Percentiles rank a stretch among this genome's conserved stretches.
These are phyloP conservation scores for Podospora pseudoanserina DNA, from an alignment of 495 filamentous ascomycete genomes.

Conservation along the genomic window DNA sequence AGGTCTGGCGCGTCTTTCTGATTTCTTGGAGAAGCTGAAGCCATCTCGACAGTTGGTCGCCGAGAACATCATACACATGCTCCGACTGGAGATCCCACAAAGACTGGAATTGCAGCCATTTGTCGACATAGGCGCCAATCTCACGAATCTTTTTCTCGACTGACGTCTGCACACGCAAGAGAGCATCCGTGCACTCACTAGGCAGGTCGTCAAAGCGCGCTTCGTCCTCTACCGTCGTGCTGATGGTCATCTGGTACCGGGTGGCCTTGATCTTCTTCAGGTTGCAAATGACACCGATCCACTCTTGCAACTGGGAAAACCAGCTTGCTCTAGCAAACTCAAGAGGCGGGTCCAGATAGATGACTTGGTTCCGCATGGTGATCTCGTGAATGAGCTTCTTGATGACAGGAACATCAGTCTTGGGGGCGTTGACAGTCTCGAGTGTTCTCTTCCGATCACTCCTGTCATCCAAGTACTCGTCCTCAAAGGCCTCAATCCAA, in stretches of 20 bases:
- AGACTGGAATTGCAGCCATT: conserved; percentile 98
- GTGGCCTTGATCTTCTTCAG: conserved; percentile 90
- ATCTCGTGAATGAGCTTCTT: conserved; percentile 81
- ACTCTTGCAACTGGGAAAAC: conserved; percentile 87
- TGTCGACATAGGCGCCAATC: conserved; percentile 81
- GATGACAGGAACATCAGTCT: conserved; percentile 52
- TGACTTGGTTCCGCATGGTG: conserved; percentile 92
- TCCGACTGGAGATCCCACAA: conserved; percentile 97
- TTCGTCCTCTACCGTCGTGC: conserved; percentile 60
- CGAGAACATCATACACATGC: conserved; percentile 84
- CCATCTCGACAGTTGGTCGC: conserved; percentile 90
- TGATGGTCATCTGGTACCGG: conserved; percentile 82
- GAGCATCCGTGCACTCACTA: conserved; percentile 67
- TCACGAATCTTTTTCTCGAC: conserved; percentile 74
- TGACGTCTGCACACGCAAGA: conserved; percentile 72
- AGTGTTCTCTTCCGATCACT: conserved; percentile 44
- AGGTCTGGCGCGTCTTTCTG: conserved; percentile 84
- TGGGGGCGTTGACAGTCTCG: conserved; percentile 33
- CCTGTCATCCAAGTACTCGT: conserved; percentile 52
- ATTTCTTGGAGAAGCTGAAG: conserved; percentile 93
- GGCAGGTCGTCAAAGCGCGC: conserved; percentile 85
- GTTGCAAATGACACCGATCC: conserved; percentile 89
- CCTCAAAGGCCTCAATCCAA: conserved; percentile 81
- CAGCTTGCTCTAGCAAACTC: conserved; percentile 91
- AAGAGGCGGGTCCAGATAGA: conserved; percentile 88